These are phyloP conservation scores for Eutrema japonicum DNA, from an alignment of 345 rosid species.

Conservation along the genomic window DNA sequence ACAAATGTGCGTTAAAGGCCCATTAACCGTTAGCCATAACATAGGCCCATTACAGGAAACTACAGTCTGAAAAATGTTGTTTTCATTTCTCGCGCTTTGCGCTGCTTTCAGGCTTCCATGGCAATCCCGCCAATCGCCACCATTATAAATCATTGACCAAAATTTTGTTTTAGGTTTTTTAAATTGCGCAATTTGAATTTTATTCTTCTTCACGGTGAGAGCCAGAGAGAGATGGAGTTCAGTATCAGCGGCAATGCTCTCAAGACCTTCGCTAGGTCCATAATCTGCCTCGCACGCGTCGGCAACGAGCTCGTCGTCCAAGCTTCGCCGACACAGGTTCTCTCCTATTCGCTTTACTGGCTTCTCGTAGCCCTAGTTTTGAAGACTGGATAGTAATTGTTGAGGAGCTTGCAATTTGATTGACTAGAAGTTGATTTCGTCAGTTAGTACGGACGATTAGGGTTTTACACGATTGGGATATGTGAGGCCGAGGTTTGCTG, in stretches of 20 bases:
- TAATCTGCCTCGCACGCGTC: slow-evolving; percentile 77
- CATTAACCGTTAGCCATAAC: background rate
- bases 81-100: slow-evolving; percentile 31
- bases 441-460: slow-evolving; percentile 22
- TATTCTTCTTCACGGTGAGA: background rate
- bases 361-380: slow-evolving; percentile 5
- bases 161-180: background rate
- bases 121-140: slow-evolving; percentile 41
- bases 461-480: slow-evolving; percentile 22
- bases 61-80: background rate
- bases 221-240: slow-evolving; percentile 62
- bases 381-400: slow-evolving; percentile 7
- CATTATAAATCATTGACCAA: slow-evolving; percentile 3
- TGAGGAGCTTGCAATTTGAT: background rate
- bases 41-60: slow-evolving; percentile 6
- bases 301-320: slow-evolving; percentile 87
- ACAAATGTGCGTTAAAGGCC: background rate
- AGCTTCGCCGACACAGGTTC: slow-evolving; percentile 76
- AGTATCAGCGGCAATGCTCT: slow-evolving; percentile 75
- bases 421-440: slow-evolving; percentile 18
- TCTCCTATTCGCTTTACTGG: background rate
- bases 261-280: slow-evolving; percentile 74
- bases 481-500: background rate
- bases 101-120: slow-evolving; percentile 24
- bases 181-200: background rate